Evolutionary conservation across 2,329 filamentous ascomycete species (phyloP), one percentile per base, ranked within the genome.

Genomic region (Phialophora tarda): DNA sequence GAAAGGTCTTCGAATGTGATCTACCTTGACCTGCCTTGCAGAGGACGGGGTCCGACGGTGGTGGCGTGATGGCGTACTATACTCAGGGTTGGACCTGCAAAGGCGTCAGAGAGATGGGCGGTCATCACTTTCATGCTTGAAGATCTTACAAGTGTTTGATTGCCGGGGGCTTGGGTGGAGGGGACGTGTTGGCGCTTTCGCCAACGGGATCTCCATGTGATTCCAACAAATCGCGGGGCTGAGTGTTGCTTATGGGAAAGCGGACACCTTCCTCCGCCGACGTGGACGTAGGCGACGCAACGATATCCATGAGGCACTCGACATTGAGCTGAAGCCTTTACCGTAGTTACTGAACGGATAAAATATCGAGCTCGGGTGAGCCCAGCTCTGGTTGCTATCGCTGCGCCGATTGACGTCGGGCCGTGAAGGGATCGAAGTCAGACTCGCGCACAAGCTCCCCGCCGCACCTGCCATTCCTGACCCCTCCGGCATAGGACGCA

Each of bases 1-100:
- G 41, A 17, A 58, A 32, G 41, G 24, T 23, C 44, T 28, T 34
- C 38, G 44, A 58, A 54, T 44, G 32, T 21, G 30, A 30, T 32
- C 74, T 72, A 87, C 85, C 81, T 91, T 91, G 69, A 91, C 87
- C 72, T 81, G 82, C 76, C 85, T 83, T 55, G 85, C 85, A 54
- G 83, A 81, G 62, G 87, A 89, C 59, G 85, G 84, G 62, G 84
- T 83, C 68, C 88, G 84, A 71, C 81, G 83, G 78, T 90, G 87
- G 75, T 90, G 88, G 78, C 88, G 82, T 58, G 88, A 80, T n/a
- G 87, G 88, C 73, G 84, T 88, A 69, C 86, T 83, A 77, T 85
- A 87, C 62, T 84, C 82, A 71, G 86, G 84, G 53, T 80, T 79
- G 59, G 86, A 87, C 73, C 86, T 88, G 73, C 55, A 62, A 44